A percentile compares a stretch with the other conserved stretches of the same genome.
Evolutionary conservation across 441 rosid genomes (phyloP).

Genomic region (Adansonia grandidieri): DNA sequence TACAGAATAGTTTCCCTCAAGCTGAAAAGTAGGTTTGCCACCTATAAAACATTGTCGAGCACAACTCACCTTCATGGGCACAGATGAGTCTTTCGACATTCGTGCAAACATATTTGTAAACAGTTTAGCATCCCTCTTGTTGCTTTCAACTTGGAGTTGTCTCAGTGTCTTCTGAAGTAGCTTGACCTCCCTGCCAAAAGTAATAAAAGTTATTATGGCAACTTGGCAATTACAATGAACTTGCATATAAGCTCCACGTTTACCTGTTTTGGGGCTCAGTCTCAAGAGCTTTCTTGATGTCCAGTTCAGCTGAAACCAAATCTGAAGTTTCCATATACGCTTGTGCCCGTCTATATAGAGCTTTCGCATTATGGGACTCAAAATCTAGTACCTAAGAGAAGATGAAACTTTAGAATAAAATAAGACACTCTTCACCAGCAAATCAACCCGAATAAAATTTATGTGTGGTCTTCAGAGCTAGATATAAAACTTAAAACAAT

Average conservation of each 20-base stretch:
- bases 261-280: conserved; percentile 63
- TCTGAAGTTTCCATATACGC: conserved; percentile 55
- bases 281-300: conserved; percentile 64
- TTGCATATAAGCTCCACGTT: not conserved
- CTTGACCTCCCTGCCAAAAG: conserved; percentile 52
- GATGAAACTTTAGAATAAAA: conserved; percentile 25
- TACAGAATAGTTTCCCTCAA: not conserved
- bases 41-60: not conserved
- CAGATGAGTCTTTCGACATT: conserved; percentile 33
- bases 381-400: conserved; percentile 51
- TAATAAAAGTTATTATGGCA: not conserved
- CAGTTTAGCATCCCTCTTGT: conserved; percentile 60
- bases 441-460: not conserved
- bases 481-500: not conserved
- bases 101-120: conserved; percentile 56
- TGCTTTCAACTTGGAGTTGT: conserved; percentile 54
- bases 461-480: not conserved
- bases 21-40: too few species aligned
- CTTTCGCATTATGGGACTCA: conserved; percentile 61
- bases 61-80: conserved; percentile 43
- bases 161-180: conserved; percentile 47
- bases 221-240: conserved; percentile 10
- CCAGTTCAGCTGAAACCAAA: conserved; percentile 55
- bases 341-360: conserved; percentile 66
- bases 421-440: not conserved